Evolutionary conservation across 768 basidiomycete genomes (phyloP).

Genomic region (Lactarius tabidus): DNA sequence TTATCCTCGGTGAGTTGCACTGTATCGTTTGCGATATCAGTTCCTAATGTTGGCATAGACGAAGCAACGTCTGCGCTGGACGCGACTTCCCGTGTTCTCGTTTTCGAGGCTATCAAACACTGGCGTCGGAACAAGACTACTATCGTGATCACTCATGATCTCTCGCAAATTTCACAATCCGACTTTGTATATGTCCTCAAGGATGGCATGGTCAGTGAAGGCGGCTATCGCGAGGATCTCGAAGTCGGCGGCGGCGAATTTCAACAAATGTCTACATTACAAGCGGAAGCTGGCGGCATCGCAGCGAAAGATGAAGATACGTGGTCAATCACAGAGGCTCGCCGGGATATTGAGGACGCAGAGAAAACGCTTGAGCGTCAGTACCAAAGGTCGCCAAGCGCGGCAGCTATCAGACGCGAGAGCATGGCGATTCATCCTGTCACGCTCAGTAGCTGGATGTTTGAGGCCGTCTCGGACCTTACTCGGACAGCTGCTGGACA

Average conservation of each 20-base stretch:
- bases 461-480: slow-evolving; percentile 69
- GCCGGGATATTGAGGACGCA: slow-evolving; percentile 39
- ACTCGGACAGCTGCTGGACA: slow-evolving; percentile 36
- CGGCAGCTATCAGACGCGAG: slow-evolving; percentile 36
- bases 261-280: slow-evolving; percentile 57
- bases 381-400: slow-evolving; percentile 36
- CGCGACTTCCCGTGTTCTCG: slow-evolving; percentile 77
- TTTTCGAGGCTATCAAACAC: slow-evolving; percentile 65
- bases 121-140: slow-evolving; percentile 82
- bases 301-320: slow-evolving; percentile 37
- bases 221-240: slow-evolving; percentile 81
- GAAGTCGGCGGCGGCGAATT: slow-evolving; percentile 67
- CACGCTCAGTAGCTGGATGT: slow-evolving; percentile 80
- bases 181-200: slow-evolving; percentile 95
- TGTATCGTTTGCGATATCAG: background rate
- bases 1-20: slow-evolving; percentile 76
- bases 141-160: slow-evolving; percentile 93
- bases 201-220: slow-evolving; percentile 74
- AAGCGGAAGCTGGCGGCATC: slow-evolving; percentile 50
- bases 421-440: slow-evolving; percentile 51
- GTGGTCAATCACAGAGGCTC: slow-evolving; percentile 28
- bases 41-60: slow-evolving; percentile 40
- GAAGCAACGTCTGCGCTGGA: slow-evolving; percentile 85
- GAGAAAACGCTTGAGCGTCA: slow-evolving; percentile 46
- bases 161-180: slow-evolving; percentile 64